Percentiles rank a stretch among this genome's conserved stretches.
Conservation (phyloP, 2,329 filamentous ascomycete genomes). For the Cryphonectria radicalis region DNA sequence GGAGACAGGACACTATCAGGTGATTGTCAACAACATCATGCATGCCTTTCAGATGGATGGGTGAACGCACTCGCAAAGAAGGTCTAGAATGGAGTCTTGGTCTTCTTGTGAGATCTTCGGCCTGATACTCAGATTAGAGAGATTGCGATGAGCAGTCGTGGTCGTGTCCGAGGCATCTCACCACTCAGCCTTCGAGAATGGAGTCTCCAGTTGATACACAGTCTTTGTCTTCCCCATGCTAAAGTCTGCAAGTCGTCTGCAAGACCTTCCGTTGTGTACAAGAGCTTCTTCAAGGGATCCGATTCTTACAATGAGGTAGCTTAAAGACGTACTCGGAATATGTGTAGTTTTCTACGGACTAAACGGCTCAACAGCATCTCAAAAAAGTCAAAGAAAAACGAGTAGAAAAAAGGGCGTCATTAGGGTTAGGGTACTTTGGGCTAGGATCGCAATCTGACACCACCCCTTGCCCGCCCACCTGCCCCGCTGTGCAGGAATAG, state of each 20-base stretch:
- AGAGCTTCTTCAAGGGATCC: neutral
- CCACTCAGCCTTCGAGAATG: constrained; percentile 66
- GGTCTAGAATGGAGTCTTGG: constrained; percentile 67
- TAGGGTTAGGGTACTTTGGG: constrained; percentile 18
- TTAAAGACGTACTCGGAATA: neutral
- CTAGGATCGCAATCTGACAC: neutral
- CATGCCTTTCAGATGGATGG: neutral
- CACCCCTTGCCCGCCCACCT: neutral
- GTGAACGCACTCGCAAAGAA: constrained; percentile 64
- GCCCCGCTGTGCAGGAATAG: no score
- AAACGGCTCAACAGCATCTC: neutral
- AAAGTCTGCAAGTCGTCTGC: neutral
- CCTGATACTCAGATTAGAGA: constrained; percentile 48
- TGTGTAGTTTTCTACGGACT: neutral
- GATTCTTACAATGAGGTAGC: neutral
- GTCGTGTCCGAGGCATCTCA: constrained; percentile 39
- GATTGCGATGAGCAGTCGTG: neutral
- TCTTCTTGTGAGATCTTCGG: constrained; percentile 61
- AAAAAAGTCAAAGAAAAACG: neutral
- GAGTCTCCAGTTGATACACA: constrained; percentile 67
- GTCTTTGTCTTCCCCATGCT: constrained; percentile 61
- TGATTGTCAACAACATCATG: constrained; percentile 19
- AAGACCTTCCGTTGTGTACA: neutral
- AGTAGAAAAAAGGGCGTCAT: neutral
- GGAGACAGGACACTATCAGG: constrained; percentile 62